Percentiles rank a stretch among this genome's conserved stretches.
phyloP scores from a whole-genome alignment of 2,329 filamentous ascomycete species.

The Graphiopsis chlorocephala region DNA sequence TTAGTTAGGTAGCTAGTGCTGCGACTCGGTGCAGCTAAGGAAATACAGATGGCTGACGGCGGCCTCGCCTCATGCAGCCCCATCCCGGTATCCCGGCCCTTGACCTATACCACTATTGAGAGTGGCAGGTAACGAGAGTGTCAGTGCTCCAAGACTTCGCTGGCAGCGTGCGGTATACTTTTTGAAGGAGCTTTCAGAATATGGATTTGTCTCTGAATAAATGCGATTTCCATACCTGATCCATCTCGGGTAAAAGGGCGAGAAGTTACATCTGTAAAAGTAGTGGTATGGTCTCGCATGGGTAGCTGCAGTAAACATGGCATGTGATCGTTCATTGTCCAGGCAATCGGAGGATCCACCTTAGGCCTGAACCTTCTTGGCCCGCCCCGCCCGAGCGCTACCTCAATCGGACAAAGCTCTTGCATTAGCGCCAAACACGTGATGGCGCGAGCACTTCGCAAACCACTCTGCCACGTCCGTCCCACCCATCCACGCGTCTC shows the following conservation, averaged over 20 bases:
- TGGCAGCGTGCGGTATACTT: background rate
- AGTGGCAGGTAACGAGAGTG: background rate
- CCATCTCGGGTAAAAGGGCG: background rate
- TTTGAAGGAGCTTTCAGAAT: background rate
- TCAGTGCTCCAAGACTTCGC: background rate
- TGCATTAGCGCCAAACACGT: constrained; percentile 14
- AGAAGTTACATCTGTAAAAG: background rate
- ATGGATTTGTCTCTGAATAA: background rate
- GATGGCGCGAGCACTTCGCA: constrained; percentile 13
- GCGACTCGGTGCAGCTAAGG: background rate
- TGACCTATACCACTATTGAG: background rate
- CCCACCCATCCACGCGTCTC: background rate
- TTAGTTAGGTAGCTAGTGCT: background rate
- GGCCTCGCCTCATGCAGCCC: background rate
- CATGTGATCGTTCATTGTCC: background rate
- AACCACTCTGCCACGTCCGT: background rate
- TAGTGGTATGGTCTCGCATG: background rate
- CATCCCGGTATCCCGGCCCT: background rate
- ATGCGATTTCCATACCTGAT: background rate
- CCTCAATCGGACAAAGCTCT: background rate
- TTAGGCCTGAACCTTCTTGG: background rate
- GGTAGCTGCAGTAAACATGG: background rate
- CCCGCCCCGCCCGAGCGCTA: background rate
- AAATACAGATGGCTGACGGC: constrained; percentile 6
- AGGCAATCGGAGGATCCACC: background rate